A percentile compares a stretch with the other conserved stretches of the same genome.
These are phyloP conservation scores for Ophiostoma ulmi DNA, from an alignment of 2,329 filamentous ascomycete genomes.

Conservation along the genomic window DNA sequence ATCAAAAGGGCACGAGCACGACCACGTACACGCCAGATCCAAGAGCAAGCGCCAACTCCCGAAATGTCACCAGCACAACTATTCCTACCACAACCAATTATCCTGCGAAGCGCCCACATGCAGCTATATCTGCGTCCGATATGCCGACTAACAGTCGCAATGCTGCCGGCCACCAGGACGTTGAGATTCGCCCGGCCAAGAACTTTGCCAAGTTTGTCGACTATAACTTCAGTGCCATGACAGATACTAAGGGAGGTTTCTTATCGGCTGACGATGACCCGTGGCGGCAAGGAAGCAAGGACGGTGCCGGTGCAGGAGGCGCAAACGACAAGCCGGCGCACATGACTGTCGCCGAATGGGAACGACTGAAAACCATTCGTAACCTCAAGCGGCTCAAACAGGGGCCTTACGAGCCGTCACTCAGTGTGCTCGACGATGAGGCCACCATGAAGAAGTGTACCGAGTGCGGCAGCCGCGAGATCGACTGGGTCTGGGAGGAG, in stretches of 20 bases:
- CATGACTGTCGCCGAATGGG: slow-evolving; percentile 91
- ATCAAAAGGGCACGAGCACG: background rate
- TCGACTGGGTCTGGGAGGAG: slow-evolving; percentile 94
- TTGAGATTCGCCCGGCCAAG: slow-evolving; percentile 64
- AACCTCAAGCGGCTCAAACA: slow-evolving; percentile 67
- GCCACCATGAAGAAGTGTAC: slow-evolving; percentile 67
- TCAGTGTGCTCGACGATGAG: slow-evolving; percentile 66
- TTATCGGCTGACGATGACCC: slow-evolving; percentile 88
- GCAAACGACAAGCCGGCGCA: slow-evolving; percentile 76
- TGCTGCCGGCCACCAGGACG: slow-evolving; percentile 52
- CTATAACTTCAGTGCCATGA: slow-evolving; percentile 97
- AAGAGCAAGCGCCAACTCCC: background rate
- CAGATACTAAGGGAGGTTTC: slow-evolving; percentile 94
- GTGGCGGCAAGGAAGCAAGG: slow-evolving; percentile 67
- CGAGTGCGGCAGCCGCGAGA: slow-evolving; percentile 78
- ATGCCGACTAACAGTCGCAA: slow-evolving; percentile 55
- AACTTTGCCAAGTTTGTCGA: slow-evolving; percentile 95
- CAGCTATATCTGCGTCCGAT: slow-evolving; percentile 53
- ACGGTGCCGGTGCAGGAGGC: slow-evolving; percentile 40
- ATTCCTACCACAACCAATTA: background rate
- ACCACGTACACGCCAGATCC: slow-evolving; percentile 20
- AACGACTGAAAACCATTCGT: slow-evolving; percentile 69
- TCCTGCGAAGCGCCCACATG: slow-evolving; percentile 63
- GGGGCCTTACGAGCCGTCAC: slow-evolving; percentile 81
- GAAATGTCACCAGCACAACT: background rate